These are phyloP conservation scores for Pterocarpus santalinus DNA, from an alignment of 306 rosid genomes.

Conservation along the genomic window DNA sequence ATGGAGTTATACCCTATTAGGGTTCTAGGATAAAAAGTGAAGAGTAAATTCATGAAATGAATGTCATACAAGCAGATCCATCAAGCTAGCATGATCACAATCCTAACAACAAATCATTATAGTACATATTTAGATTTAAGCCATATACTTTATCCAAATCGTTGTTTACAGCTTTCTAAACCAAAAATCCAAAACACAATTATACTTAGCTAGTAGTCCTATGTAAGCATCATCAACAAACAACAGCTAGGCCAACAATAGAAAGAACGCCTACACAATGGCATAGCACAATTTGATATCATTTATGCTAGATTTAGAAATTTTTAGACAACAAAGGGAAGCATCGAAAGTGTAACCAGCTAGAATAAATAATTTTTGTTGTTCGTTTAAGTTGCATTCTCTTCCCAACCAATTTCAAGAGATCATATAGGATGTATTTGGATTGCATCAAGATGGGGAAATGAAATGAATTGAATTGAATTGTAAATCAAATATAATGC, in stretches of 20 bases:
- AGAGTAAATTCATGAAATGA: not conserved
- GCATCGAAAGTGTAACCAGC: not conserved
- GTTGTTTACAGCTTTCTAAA: no score
- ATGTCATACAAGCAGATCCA: not conserved
- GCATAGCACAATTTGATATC: not conserved
- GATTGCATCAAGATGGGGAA: no score
- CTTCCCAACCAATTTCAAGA: slow-evolving; percentile 10
- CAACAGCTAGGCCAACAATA: not conserved
- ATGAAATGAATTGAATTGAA: no score
- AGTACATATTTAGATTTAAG: no score
- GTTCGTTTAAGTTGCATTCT: slow-evolving; percentile 9
- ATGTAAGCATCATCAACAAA: not conserved
- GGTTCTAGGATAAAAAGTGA: not conserved
- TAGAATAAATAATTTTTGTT: not conserved
- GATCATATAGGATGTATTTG: not conserved
- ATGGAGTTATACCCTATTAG: no score
- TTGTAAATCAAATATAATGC: no score
- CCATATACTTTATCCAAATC: no score
- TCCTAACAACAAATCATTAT: slow-evolving; percentile 21
- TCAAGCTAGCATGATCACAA: not conserved
- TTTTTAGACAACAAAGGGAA: not conserved
- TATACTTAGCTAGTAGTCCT: not conserved
- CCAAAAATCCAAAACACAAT: not conserved
- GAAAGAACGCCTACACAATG: not conserved
- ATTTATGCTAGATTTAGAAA: no score